These are phyloP conservation scores for Talaromyces islandicus DNA, from an alignment of 2,329 filamentous ascomycete species.

Conservation along the genomic window DNA sequence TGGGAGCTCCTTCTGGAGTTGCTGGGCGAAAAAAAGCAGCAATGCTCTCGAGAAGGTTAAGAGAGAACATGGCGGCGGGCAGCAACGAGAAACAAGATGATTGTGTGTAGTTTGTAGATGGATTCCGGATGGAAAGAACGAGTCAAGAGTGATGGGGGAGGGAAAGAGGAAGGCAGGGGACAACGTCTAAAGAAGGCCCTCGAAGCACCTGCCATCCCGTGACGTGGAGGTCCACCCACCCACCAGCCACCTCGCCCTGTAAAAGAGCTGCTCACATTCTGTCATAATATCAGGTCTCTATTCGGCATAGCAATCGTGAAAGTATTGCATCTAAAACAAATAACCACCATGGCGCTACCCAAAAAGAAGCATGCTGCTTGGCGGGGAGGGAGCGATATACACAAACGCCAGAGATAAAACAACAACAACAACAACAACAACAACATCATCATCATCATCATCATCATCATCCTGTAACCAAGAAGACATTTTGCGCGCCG, in stretches of 20 bases:
- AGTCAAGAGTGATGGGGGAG: background rate
- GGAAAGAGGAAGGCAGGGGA: background rate
- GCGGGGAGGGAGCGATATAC: background rate
- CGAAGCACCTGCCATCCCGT: background rate
- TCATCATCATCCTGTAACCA: conserved; percentile 1
- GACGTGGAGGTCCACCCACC: background rate
- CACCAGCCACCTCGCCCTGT: background rate
- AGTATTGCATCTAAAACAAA: background rate
- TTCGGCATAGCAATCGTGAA: background rate
- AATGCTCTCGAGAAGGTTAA: background rate
- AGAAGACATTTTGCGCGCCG: background rate
- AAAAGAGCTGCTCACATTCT: background rate
- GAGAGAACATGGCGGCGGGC: background rate
- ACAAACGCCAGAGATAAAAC: background rate
- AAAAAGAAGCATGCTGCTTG: background rate
- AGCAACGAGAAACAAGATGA: background rate
- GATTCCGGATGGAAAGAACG: background rate
- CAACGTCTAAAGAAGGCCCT: background rate
- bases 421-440: background rate
- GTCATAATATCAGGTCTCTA: background rate
- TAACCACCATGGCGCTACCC: background rate
- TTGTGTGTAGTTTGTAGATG: background rate
- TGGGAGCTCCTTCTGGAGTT: background rate
- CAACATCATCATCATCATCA: background rate
- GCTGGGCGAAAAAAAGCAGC: background rate